These are phyloP conservation scores for Athelia psychrophila DNA, from an alignment of 1,284 basidiomycete genomes.

Conservation along the genomic window DNA sequence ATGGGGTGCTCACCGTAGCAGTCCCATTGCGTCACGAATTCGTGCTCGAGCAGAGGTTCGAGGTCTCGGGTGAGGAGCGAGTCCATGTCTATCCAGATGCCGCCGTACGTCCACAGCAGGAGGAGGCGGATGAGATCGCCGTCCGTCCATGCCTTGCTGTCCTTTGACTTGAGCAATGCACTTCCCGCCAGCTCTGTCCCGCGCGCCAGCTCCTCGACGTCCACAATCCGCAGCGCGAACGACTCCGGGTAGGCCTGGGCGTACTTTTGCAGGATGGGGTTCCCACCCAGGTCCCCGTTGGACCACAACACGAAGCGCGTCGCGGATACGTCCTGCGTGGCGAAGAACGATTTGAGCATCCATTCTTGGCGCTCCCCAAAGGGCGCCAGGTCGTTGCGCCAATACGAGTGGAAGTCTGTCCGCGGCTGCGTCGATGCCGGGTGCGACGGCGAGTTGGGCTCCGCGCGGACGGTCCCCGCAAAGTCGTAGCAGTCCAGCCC, in stretches of 20 bases:
- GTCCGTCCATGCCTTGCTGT: slow-evolving; percentile 88
- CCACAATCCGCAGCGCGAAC: slow-evolving; percentile 66
- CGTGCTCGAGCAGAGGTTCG: slow-evolving; percentile 80
- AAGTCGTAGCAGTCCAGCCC: slow-evolving; percentile 89
- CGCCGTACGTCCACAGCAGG: slow-evolving; percentile 86
- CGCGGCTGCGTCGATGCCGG: slow-evolving; percentile 35
- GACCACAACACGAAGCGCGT: slow-evolving; percentile 84
- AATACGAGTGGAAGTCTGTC: slow-evolving; percentile 84
- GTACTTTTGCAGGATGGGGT: slow-evolving; percentile 62
- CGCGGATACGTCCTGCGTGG: slow-evolving; percentile 72
- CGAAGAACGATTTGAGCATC: slow-evolving; percentile 88
- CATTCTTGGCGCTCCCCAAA: slow-evolving; percentile 81
- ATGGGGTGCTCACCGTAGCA: slow-evolving; percentile 73
- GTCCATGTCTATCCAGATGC: slow-evolving; percentile 96
- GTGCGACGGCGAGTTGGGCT: slow-evolving; percentile 9
- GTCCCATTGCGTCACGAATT: slow-evolving; percentile 96
- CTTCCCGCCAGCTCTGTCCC: slow-evolving; percentile 76
- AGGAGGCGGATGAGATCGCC: slow-evolving; percentile 86
- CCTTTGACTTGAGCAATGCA: slow-evolving; percentile 54
- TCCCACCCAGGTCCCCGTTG: slow-evolving; percentile 69
- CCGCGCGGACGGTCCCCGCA: slow-evolving; percentile 63
- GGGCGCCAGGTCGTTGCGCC: slow-evolving; percentile 80
- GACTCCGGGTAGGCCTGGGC: slow-evolving; percentile 61
- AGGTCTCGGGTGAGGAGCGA: slow-evolving; percentile 84
- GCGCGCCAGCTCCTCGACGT: slow-evolving; percentile 63